phyloP scores from a whole-genome alignment of 2,329 filamentous ascomycete species.

The Paramyrothecium roridum region DNA sequence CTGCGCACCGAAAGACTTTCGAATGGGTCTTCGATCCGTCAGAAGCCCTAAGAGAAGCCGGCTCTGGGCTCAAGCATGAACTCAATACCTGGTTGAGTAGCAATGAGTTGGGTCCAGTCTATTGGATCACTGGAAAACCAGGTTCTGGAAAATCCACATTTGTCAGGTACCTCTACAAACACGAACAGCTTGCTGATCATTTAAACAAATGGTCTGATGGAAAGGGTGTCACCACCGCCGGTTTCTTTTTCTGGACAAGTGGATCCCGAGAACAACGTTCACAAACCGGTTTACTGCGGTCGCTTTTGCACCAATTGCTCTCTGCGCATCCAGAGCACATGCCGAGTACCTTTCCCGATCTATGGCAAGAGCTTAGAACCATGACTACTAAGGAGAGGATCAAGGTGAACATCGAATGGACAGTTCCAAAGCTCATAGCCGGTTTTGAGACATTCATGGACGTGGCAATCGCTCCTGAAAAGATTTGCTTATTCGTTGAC shows the following conservation, averaged over 20 bases:
- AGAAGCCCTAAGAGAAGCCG: too few species aligned
- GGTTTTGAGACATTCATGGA: conserved; percentile 19
- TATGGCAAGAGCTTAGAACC: conserved; percentile 21
- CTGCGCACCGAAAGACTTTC: conserved; percentile 27
- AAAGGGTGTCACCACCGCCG: conserved; percentile 25
- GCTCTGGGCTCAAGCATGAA: conserved; percentile 6
- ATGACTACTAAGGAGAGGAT: conserved; percentile 28
- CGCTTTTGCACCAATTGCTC: conserved; percentile 31
- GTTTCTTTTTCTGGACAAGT: conserved; percentile 44
- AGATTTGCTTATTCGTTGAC: conserved; percentile 26
- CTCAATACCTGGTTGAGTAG: conserved; percentile 24
- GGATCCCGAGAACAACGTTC: conserved; percentile 34
- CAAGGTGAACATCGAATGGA: conserved; percentile 24
- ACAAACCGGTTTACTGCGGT: conserved; percentile 30
- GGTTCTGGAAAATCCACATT: conserved; percentile 45
- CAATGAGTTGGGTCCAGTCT: conserved; percentile 16
- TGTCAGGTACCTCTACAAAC: conserved; percentile 33
- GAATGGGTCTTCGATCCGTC: conserved; percentile 29
- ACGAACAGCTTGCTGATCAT: conserved; percentile 8
- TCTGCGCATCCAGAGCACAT: conserved; percentile 18
- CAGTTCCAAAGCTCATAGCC: conserved; percentile 19
- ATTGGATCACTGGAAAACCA: conserved; percentile 38
- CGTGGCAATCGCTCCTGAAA: conserved; percentile 11
- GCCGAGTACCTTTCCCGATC: conserved; percentile 16
- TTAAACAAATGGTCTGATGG: conserved; percentile 21